Evolutionary conservation across 306 rosid species (phyloP).

Genomic region (Sophora flavescens): DNA sequence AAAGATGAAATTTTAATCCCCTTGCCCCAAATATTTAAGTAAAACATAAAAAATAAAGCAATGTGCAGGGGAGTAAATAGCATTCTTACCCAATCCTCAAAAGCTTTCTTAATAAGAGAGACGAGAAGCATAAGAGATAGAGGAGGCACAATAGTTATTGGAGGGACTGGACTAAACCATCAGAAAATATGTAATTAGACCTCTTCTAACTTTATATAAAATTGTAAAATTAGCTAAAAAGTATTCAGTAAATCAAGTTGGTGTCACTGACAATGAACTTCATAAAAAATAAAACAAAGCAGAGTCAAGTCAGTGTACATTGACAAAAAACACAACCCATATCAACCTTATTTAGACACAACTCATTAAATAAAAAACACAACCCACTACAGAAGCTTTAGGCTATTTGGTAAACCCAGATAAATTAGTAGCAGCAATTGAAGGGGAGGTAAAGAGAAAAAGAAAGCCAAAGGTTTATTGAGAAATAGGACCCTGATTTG

Average conservation of each 20-base stretch:
- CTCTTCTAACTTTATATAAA: background rate
- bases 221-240: constrained; percentile 9
- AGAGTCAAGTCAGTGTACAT: too few species aligned
- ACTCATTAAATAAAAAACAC: too few species aligned
- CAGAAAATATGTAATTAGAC: constrained; percentile 52
- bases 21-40: background rate
- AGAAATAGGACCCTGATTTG: too few species aligned
- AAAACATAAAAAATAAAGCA: constrained; percentile 30
- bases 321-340: too few species aligned
- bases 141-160: constrained; percentile 93
- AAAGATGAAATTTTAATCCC: constrained; percentile 16
- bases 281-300: background rate
- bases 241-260: constrained; percentile 31
- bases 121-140: constrained; percentile 83
- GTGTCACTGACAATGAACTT: constrained; percentile 17
- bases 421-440: too few species aligned
- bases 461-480: too few species aligned
- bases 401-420: too few species aligned
- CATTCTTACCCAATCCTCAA: constrained; percentile 90
- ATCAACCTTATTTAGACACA: too few species aligned
- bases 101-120: constrained; percentile 94
- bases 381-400: too few species aligned
- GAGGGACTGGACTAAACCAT: constrained; percentile 92
- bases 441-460: too few species aligned
- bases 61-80: constrained; percentile 36